Base-by-base conservation (phyloP, 139 green algal genomes). In the Auxenochlorella pyrenoidosa region DNA sequence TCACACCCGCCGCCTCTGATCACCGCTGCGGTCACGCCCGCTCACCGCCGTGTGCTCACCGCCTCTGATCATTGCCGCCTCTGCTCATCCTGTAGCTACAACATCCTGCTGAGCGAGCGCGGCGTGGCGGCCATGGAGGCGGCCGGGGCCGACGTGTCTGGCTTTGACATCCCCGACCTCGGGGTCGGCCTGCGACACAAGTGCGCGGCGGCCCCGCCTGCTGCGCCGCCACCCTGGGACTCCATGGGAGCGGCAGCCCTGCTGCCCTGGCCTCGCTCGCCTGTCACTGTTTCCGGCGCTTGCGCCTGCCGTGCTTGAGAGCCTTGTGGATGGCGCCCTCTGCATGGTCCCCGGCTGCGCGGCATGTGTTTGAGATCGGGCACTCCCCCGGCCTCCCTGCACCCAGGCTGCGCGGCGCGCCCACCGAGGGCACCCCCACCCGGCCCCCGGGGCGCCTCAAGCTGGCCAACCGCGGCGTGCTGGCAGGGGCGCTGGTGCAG, bases 21-120 rank as follows among this genome's bases (percentile, higher is more conserved):
- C n/a, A n/a, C n/a, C n/a, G n/a, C n/a, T n/a, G n/a, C n/a, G n/a
- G n/a, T n/a, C n/a, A n/a, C n/a, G n/a, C n/a, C n/a, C n/a, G n/a
- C n/a, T n/a, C n/a, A n/a, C n/a, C n/a, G n/a, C n/a, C n/a, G n/a
- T n/a, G n/a, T n/a, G n/a, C n/a, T n/a, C n/a, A n/a, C n/a, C n/a
- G n/a, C n/a, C n/a, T n/a, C n/a, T n/a, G n/a, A n/a, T n/a, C n/a
- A n/a, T n/a, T n/a, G n/a, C n/a, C n/a, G n/a, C n/a, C n/a, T n/a
- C n/a, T n/a, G n/a, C n/a, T n/a, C n/a, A n/a, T n/a, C n/a, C n/a
- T n/a, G 82, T 16, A 76, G 43, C 21, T 86, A 86, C 47, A 79
- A 86, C 68, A 79, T 86, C 21, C 44, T 86, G 82, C 68, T 86
- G 16, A 71, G 34, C n/a, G 82, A 86, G 82, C 82, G 82, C 0